Conservation (phyloP, 768 basidiomycete genomes). For the Mrakia hoshinonis region DNA sequence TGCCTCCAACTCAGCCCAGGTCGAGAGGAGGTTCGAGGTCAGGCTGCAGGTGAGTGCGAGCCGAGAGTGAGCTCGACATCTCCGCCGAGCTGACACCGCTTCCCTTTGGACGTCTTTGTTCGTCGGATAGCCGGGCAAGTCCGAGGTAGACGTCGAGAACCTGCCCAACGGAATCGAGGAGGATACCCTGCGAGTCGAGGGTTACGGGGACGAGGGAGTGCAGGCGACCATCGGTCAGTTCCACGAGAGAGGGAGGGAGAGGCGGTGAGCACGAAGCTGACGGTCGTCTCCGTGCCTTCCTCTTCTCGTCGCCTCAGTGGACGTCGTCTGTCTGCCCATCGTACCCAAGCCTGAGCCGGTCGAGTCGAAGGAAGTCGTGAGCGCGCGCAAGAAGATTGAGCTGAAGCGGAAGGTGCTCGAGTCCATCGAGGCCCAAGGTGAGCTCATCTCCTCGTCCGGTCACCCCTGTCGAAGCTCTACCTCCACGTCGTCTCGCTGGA, state of each 20-base stretch:
- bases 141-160: constrained; percentile 3
- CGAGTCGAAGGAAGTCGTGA: not conserved
- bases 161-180: not conserved
- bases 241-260: not conserved
- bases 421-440: not conserved
- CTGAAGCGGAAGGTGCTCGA: not conserved
- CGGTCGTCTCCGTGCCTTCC: not conserved
- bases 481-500: not conserved
- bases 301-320: not conserved
- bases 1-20: not conserved
- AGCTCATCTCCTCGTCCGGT: not conserved
- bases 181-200: constrained; percentile 2
- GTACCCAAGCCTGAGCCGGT: not conserved
- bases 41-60: not conserved
- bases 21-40: constrained; percentile 33
- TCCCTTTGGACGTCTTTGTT: too few species aligned
- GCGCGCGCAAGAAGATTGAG: not conserved
- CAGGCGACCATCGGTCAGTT: constrained; percentile 9
- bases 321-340: not conserved
- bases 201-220: not conserved
- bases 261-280: not conserved
- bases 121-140: constrained; percentile 10
- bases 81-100: not conserved
- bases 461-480: not conserved
- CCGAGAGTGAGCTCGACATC: not conserved